These are phyloP conservation scores for Sporobolomyces roseus DNA, from an alignment of 768 basidiomycete genomes.

Conservation along the genomic window DNA sequence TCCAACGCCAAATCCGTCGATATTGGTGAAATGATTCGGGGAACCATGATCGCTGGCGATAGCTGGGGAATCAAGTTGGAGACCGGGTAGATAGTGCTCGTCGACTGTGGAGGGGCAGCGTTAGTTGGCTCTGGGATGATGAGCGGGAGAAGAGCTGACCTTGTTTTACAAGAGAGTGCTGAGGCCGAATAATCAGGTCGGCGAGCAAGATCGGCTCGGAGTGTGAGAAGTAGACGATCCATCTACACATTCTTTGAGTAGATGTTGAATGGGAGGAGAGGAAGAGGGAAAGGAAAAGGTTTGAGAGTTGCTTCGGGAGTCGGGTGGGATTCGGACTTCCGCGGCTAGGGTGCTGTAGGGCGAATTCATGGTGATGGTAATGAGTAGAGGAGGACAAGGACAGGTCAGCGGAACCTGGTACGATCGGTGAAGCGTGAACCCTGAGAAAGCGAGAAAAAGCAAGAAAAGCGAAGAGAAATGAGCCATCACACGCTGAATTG, in stretches of 20 bases:
- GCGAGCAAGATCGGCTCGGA: slow-evolving; percentile 10
- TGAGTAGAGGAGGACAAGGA: too few species aligned
- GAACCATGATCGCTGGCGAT: background rate
- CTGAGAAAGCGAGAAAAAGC: too few species aligned
- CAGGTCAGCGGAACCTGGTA: too few species aligned
- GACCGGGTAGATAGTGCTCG: slow-evolving; percentile 8
- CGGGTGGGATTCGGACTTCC: too few species aligned
- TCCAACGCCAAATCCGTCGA: slow-evolving; percentile 6
- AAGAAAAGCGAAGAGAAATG: too few species aligned
- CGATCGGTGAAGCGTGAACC: too few species aligned
- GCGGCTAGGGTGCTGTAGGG: too few species aligned
- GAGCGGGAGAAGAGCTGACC: background rate
- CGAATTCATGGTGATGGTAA: too few species aligned
- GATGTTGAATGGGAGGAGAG: background rate
- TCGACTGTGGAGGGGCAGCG: background rate
- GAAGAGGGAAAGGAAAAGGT: background rate
- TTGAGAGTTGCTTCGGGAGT: too few species aligned
- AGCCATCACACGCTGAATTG: too few species aligned
- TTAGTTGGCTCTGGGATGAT: background rate
- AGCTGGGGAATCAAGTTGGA: background rate
- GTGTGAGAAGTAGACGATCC: slow-evolving; percentile 11
- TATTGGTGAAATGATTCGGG: background rate
- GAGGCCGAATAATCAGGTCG: background rate
- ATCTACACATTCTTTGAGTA: slow-evolving; percentile 2
- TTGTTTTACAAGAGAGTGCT: slow-evolving; percentile 1